Conservation (phyloP, 768 basidiomycete species). For the Sistotremastrum suecicum region DNA sequence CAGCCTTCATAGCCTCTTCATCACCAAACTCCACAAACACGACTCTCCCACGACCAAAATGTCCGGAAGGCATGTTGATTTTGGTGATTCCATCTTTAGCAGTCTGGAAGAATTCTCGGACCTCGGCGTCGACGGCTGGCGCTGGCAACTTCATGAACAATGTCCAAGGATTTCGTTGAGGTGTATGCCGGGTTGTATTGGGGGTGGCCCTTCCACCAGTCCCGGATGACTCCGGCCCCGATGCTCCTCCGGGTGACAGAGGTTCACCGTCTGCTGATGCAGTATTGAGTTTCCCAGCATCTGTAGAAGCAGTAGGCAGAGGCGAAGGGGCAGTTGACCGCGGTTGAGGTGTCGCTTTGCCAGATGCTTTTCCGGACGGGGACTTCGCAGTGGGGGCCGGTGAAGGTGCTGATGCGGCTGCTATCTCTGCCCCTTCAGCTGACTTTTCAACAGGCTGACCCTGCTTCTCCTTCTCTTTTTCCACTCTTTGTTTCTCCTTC, state of each 20-base stretch:
- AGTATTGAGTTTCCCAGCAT: constrained; percentile 10
- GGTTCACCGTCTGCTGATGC: background rate
- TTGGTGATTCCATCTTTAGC: constrained; percentile 56
- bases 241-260: background rate
- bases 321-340: constrained; percentile 14
- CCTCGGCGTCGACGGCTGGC: constrained; percentile 42
- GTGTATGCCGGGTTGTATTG: constrained; percentile 46
- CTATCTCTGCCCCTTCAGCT: constrained; percentile 20
- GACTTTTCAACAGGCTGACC: constrained; percentile 16
- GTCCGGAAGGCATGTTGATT: constrained; percentile 40
- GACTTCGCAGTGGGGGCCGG: constrained; percentile 13
- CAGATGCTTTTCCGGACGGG: constrained; percentile 19
- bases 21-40: constrained; percentile 87
- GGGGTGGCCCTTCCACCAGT: constrained; percentile 31
- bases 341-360: constrained; percentile 24
- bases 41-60: constrained; percentile 38
- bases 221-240: constrained; percentile 8
- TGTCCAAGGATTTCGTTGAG: constrained; percentile 67
- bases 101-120: constrained; percentile 67
- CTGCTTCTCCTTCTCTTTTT: constrained; percentile 27
- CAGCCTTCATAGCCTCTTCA: constrained; percentile 73
- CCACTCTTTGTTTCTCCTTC: constrained; percentile 38
- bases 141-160: constrained; percentile 60
- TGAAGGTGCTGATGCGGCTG: constrained; percentile 11
- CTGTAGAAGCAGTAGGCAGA: constrained; percentile 11